phyloP scores from a whole-genome alignment of 495 filamentous ascomycete species.

The Penicillium psychrofluorescens region DNA sequence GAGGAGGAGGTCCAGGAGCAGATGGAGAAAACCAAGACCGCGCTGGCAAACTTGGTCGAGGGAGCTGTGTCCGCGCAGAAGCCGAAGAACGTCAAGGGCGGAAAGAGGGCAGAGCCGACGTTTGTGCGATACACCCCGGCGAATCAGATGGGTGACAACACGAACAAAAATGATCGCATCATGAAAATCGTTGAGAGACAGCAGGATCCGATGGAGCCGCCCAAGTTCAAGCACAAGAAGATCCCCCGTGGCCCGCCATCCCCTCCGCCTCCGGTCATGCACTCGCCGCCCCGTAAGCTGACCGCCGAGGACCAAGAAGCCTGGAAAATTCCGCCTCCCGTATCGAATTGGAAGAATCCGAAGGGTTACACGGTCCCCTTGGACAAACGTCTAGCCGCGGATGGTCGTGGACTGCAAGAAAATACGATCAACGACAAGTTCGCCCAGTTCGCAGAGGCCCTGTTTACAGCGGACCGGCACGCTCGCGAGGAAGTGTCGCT shows the following conservation, averaged over 20 bases:
- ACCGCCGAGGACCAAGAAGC: slow-evolving; percentile 96
- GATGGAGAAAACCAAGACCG: slow-evolving; percentile 81
- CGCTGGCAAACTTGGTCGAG: slow-evolving; percentile 71
- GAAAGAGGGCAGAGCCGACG: slow-evolving; percentile 72
- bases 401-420: slow-evolving; percentile 88
- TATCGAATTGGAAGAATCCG: slow-evolving; percentile 99
- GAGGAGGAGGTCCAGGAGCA: slow-evolving; percentile 75
- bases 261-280: slow-evolving; percentile 90
- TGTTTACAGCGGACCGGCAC: slow-evolving; percentile 91
- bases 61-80: slow-evolving; percentile 88
- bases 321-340: slow-evolving; percentile 90
- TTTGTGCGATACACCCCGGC: slow-evolving; percentile 94
- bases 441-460: slow-evolving; percentile 87
- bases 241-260: slow-evolving; percentile 91
- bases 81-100: slow-evolving; percentile 85
- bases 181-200: slow-evolving; percentile 97
- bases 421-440: slow-evolving; percentile 99
- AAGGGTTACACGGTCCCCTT: slow-evolving; percentile 96
- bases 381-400: slow-evolving; percentile 94
- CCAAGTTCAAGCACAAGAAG: slow-evolving; percentile 98
- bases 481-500: slow-evolving; percentile 93
- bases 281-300: slow-evolving; percentile 88
- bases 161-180: slow-evolving; percentile 84
- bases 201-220: slow-evolving; percentile 95
- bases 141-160: slow-evolving; percentile 92